Conservation (phyloP, 352 stramenopile species). For the Saprolegnia diclina region DNA sequence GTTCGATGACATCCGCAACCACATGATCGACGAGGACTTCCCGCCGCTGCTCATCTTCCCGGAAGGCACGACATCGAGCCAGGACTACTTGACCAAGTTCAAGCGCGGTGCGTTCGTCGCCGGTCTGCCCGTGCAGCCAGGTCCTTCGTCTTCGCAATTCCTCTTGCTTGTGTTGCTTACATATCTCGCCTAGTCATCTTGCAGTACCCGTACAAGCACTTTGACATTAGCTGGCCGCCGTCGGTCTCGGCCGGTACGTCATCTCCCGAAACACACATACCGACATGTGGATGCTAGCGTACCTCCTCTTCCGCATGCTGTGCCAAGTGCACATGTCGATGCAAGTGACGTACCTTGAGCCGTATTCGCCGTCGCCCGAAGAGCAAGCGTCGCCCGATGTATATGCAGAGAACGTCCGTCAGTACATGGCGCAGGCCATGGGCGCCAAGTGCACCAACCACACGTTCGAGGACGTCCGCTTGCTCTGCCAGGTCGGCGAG, state of each 20-base stretch:
- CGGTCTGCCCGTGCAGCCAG: slow-evolving; percentile 45
- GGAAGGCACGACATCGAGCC: slow-evolving; percentile 66
- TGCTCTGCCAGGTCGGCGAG: slow-evolving; percentile 48
- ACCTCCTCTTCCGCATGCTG: slow-evolving; percentile 52
- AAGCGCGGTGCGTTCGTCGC: slow-evolving; percentile 67
- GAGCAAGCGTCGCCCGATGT: slow-evolving; percentile 43
- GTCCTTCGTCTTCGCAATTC: neutral
- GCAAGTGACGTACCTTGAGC: slow-evolving; percentile 50
- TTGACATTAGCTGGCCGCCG: slow-evolving; percentile 66
- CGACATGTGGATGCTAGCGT: slow-evolving; percentile 24
- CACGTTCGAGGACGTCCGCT: slow-evolving; percentile 61
- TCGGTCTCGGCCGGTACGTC: slow-evolving; percentile 35
- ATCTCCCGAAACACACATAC: no score
- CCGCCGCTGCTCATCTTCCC: slow-evolving; percentile 68
- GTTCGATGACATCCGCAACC: slow-evolving; percentile 53
- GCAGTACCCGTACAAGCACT: slow-evolving; percentile 61
- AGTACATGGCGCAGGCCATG: slow-evolving; percentile 48
- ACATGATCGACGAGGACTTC: slow-evolving; percentile 38
- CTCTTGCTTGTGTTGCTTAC: no score
- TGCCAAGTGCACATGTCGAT: slow-evolving; percentile 66
- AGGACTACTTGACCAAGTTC: slow-evolving; percentile 64
- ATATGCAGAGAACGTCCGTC: slow-evolving; percentile 56
- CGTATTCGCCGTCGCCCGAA: slow-evolving; percentile 42
- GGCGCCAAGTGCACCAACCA: slow-evolving; percentile 59
- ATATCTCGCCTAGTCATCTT: slow-evolving; percentile 35